Conservation (phyloP, 2,329 filamentous ascomycete genomes). For the Alternaria hordeiaustralica region DNA sequence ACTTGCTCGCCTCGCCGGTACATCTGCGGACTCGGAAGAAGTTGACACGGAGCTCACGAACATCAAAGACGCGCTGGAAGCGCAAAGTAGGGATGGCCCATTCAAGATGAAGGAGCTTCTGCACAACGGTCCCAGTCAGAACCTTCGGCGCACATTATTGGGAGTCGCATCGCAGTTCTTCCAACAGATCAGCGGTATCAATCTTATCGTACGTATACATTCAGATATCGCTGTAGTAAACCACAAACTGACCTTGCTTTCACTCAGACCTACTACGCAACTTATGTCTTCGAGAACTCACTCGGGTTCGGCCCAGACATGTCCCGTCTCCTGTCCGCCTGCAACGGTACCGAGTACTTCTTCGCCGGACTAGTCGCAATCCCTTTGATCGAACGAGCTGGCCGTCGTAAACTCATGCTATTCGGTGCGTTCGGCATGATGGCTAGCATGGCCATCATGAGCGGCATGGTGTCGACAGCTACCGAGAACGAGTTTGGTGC, state of each 20-base stretch:
- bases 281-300: slow-evolving; percentile 55
- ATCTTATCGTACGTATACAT: slow-evolving; percentile 17
- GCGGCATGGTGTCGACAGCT: slow-evolving; percentile 29
- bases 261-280: slow-evolving; percentile 22
- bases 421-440: slow-evolving; percentile 38
- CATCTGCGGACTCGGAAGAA: slow-evolving; percentile 28
- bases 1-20: slow-evolving; percentile 17
- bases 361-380: slow-evolving; percentile 48
- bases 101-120: slow-evolving; percentile 46
- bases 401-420: slow-evolving; percentile 37
- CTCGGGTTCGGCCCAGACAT: slow-evolving; percentile 53
- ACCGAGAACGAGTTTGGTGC: slow-evolving; percentile 11
- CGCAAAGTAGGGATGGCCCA: slow-evolving; percentile 44
- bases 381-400: slow-evolving; percentile 48
- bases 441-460: slow-evolving; percentile 56
- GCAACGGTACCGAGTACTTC: slow-evolving; percentile 55
- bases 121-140: slow-evolving; percentile 54
- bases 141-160: slow-evolving; percentile 50
- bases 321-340: slow-evolving; percentile 43
- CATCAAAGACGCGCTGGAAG: slow-evolving; percentile 52
- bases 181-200: slow-evolving; percentile 49
- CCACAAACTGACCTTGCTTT: neutral
- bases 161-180: slow-evolving; percentile 57
- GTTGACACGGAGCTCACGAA: slow-evolving; percentile 37
- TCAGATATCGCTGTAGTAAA: neutral